Conservation (phyloP, 2,329 filamentous ascomycete genomes). For the Fragosphaeria purpurea region DNA sequence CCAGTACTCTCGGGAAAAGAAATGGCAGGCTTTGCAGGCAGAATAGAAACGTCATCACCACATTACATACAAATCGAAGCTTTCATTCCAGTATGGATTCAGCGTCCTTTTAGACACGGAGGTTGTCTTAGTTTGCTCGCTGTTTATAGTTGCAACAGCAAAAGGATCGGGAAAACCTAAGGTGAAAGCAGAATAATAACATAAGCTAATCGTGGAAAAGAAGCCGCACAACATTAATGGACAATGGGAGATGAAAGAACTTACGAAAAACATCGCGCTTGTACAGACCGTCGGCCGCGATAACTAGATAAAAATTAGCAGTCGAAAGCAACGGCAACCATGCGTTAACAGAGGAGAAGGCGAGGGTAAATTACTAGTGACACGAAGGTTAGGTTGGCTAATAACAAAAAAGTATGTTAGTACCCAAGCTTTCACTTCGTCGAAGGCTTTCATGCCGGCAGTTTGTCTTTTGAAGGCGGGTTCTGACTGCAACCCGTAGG, state of each 20-base stretch:
- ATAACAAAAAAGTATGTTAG: slow-evolving; percentile 5
- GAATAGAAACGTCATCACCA: slow-evolving; percentile 12
- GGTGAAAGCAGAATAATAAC: too few species aligned
- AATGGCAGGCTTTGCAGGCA: too few species aligned
- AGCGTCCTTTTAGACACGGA: slow-evolving; percentile 93
- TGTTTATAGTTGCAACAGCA: slow-evolving; percentile 91
- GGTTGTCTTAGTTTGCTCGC: slow-evolving; percentile 97
- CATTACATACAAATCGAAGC: slow-evolving; percentile 79
- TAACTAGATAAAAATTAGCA: slow-evolving; percentile 49
- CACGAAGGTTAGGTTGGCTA: slow-evolving; percentile 77
- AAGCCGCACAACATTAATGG: background rate
- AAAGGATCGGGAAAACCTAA: slow-evolving; percentile 95
- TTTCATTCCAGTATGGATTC: slow-evolving; percentile 99
- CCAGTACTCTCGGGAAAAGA: too few species aligned
- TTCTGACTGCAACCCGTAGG: too few species aligned
- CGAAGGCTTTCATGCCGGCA: too few species aligned
- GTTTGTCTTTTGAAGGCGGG: too few species aligned
- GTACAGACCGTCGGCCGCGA: slow-evolving; percentile 95
- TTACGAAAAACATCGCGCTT: slow-evolving; percentile 98
- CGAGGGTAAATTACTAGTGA: slow-evolving; percentile 69
- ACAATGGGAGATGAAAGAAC: slow-evolving; percentile 29
- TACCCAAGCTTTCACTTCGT: too few species aligned
- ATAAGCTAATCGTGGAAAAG: too few species aligned
- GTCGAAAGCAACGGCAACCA: slow-evolving; percentile 10
- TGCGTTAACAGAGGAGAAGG: slow-evolving; percentile 14